phyloP scores from a whole-genome alignment of 208 protist species.

The Novymonas esmeraldas region DNA sequence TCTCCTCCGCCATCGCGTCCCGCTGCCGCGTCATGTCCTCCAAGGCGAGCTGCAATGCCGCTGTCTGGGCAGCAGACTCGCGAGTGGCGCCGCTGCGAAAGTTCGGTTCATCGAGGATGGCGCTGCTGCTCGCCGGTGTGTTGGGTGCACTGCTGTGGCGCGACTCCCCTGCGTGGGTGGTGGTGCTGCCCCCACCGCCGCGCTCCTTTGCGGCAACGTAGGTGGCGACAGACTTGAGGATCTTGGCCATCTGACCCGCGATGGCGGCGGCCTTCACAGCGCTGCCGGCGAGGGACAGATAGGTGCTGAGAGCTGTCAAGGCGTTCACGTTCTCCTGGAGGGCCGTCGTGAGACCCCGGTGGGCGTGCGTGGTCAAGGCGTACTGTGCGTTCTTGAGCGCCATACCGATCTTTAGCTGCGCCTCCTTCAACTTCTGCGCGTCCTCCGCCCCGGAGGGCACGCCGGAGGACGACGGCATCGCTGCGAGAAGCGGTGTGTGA shows the following conservation, averaged over 20 bases:
- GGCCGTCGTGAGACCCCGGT: constrained; percentile 39
- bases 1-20: constrained; percentile 14
- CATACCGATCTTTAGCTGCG: constrained; percentile 57
- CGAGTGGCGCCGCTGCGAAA: constrained; percentile 6
- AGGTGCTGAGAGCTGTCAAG: constrained; percentile 54
- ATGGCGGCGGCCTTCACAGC: constrained; percentile 67
- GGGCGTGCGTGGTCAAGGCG: constrained; percentile 45
- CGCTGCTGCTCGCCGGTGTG: constrained; percentile 20
- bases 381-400: constrained; percentile 69
- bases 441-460: constrained; percentile 23
- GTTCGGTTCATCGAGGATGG: constrained; percentile 11
- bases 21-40: constrained; percentile 28
- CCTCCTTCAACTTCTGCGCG: constrained; percentile 39
- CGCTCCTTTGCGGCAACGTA: constrained; percentile 34
- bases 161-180: constrained; percentile 16
- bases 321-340: constrained; percentile 51
- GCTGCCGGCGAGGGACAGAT: constrained; percentile 59
- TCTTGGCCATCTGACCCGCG: constrained; percentile 64
- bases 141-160: constrained; percentile 22
- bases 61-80: constrained; percentile 14
- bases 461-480: not conserved
- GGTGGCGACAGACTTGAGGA: constrained; percentile 45
- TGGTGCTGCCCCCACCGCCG: not conserved
- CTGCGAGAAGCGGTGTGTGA: not conserved
- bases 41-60: constrained; percentile 18